A percentile compares a stretch with the other conserved stretches of the same genome.
These are phyloP conservation scores for Ophiosphaerella herpotricha DNA, from an alignment of 2,329 filamentous ascomycete genomes.

Conservation along the genomic window DNA sequence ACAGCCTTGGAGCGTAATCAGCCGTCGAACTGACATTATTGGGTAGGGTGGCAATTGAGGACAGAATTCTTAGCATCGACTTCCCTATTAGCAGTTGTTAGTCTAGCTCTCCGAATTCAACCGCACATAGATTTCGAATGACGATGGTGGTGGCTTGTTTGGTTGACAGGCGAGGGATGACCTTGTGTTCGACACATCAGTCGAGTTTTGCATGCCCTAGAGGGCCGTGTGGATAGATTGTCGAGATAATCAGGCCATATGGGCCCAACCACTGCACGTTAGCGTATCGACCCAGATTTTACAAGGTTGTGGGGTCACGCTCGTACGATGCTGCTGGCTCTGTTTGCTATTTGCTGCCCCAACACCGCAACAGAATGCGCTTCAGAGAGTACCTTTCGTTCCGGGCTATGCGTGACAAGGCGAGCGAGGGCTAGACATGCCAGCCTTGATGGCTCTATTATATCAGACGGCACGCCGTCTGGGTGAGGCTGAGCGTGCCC, in stretches of 20 bases:
- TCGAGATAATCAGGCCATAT: conserved; percentile 4
- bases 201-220: conserved; percentile 10
- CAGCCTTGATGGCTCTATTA: no score
- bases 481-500: background rate
- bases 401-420: background rate
- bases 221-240: background rate
- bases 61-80: no score
- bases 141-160: background rate
- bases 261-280: conserved; percentile 16
- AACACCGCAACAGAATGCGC: background rate
- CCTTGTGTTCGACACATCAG: conserved; percentile 5
- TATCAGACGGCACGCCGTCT: no score
- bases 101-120: background rate
- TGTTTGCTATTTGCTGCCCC: background rate
- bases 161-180: background rate
- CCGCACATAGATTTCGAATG: background rate
- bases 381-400: background rate
- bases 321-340: conserved; percentile 14
- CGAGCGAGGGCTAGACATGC: background rate
- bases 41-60: background rate
- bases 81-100: background rate
- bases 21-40: background rate
- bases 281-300: conserved; percentile 6
- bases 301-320: conserved; percentile 7
- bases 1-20: conserved; percentile 18